Conservation (phyloP, 1,284 basidiomycete species). For the Rhodotorula sp. region DNA sequence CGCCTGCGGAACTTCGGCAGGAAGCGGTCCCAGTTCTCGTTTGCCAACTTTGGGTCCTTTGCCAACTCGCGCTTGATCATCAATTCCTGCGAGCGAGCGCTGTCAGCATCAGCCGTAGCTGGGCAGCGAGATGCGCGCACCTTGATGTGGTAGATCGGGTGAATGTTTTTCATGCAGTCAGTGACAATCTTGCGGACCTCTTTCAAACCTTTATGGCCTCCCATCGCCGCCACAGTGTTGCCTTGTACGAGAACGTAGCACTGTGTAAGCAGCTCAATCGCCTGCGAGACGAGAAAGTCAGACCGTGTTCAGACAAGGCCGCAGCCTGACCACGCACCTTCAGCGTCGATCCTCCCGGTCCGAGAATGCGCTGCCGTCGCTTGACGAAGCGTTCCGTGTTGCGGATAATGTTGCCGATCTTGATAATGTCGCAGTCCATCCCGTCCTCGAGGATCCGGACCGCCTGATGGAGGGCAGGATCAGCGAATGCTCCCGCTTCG, state of each 20-base stretch:
- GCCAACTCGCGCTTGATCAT: slow-evolving; percentile 98
- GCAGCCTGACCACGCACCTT: slow-evolving; percentile 61
- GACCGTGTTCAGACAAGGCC: too few species aligned
- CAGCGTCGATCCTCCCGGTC: slow-evolving; percentile 91
- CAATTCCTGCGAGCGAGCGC: slow-evolving; percentile 65
- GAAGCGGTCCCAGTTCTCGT: slow-evolving; percentile 96
- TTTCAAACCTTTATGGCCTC: slow-evolving; percentile 89
- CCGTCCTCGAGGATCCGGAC: slow-evolving; percentile 88
- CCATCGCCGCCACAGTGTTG: slow-evolving; percentile 97
- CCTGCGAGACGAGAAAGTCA: slow-evolving; percentile 56
- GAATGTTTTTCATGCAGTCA: slow-evolving; percentile 99
- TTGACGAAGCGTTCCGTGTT: slow-evolving; percentile 99
- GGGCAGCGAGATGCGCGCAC: slow-evolving; percentile 51
- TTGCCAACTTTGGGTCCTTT: slow-evolving; percentile 93
- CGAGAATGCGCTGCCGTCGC: slow-evolving; percentile 91
- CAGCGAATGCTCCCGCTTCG: neutral
- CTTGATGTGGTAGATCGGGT: slow-evolving; percentile 99
- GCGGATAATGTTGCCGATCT: slow-evolving; percentile 88
- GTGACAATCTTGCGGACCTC: slow-evolving; percentile 92
- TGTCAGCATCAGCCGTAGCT: neutral
- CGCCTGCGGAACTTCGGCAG: slow-evolving; percentile 92
- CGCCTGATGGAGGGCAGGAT: slow-evolving; percentile 58
- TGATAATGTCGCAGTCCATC: slow-evolving; percentile 94
- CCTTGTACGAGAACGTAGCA: slow-evolving; percentile 99
- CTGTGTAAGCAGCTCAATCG: slow-evolving; percentile 92